Evolutionary conservation across 768 basidiomycete species (phyloP).

Genomic region (Rhodocollybia butyracea): DNA sequence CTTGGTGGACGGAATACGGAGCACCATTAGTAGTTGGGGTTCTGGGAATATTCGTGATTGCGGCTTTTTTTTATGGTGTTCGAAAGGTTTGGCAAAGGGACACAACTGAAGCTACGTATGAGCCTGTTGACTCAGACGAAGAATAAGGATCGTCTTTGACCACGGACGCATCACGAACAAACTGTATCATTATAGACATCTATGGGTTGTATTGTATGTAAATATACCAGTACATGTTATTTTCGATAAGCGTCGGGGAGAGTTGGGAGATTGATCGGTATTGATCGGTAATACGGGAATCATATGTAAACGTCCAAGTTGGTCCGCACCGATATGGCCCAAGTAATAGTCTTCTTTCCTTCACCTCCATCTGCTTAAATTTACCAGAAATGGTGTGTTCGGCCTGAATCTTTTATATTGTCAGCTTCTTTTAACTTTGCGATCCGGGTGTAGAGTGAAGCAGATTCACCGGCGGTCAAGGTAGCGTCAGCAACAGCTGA

Average conservation of each 20-base stretch:
- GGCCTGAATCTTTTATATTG: neutral
- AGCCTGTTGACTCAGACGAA: slow-evolving; percentile 68
- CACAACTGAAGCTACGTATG: slow-evolving; percentile 83
- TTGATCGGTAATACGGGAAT: neutral
- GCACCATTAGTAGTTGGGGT: slow-evolving; percentile 60
- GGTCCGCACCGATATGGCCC: neutral
- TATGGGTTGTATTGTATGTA: too few relatives aligned
- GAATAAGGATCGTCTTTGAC: slow-evolving; percentile 31
- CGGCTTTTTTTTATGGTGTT: slow-evolving; percentile 71
- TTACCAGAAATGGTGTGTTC: neutral
- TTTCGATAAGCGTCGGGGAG: too few relatives aligned
- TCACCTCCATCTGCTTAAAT: neutral
- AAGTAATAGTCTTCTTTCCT: neutral
- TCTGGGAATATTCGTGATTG: slow-evolving; percentile 58
- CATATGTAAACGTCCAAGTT: neutral
- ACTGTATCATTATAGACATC: too few relatives aligned
- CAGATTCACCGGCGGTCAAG: slow-evolving; percentile 19
- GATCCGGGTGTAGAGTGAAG: slow-evolving; percentile 25
- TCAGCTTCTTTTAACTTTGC: neutral
- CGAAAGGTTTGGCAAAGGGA: slow-evolving; percentile 69
- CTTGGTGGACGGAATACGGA: slow-evolving; percentile 81
- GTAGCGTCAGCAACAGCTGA: slow-evolving; percentile 35
- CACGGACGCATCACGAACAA: too few relatives aligned
- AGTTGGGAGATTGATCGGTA: neutral
- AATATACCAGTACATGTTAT: too few relatives aligned